Evolutionary conservation across 176 grass and related monocot genomes (phyloP).

Genomic region (Aegilops tauschii): DNA sequence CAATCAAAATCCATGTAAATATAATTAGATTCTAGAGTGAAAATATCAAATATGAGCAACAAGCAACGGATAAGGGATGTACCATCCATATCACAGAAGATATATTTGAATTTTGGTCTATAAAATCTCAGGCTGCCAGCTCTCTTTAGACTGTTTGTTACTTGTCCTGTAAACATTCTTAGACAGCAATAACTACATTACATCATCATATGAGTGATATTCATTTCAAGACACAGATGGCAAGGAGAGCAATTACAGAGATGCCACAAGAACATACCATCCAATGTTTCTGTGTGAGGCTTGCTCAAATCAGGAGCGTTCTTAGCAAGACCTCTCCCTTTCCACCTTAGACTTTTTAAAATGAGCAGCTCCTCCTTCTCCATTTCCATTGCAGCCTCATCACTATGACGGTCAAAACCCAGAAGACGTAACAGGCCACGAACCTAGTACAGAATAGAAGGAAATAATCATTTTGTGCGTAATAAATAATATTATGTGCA

Average conservation of each 20-base stretch:
- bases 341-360: slow-evolving; percentile 90
- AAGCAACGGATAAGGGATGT: slow-evolving; percentile 24
- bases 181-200: slow-evolving; percentile 45
- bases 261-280: slow-evolving; percentile 50
- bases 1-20: background rate
- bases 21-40: slow-evolving; percentile 13
- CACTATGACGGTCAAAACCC: slow-evolving; percentile 75
- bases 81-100: slow-evolving; percentile 99
- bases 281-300: slow-evolving; percentile 42
- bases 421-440: slow-evolving; percentile 84
- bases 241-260: slow-evolving; percentile 17
- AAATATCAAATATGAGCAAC: slow-evolving; percentile 28
- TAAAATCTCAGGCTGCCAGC: slow-evolving; percentile 82
- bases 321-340: slow-evolving; percentile 60
- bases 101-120: slow-evolving; percentile 91
- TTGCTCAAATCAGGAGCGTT: slow-evolving; percentile 36
- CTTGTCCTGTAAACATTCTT: slow-evolving; percentile 75
- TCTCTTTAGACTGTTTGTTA: slow-evolving; percentile 54
- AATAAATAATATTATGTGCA: background rate
- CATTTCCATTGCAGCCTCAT: slow-evolving; percentile 76
- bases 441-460: slow-evolving; percentile 49
- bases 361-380: slow-evolving; percentile 77
- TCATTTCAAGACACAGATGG: slow-evolving; percentile 13
- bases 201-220: slow-evolving; percentile 35
- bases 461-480: background rate